Evolutionary conservation across 768 basidiomycete genomes (phyloP), one percentile per base, ranked within the genome.

Genomic region (Lactarius psammicola): DNA sequence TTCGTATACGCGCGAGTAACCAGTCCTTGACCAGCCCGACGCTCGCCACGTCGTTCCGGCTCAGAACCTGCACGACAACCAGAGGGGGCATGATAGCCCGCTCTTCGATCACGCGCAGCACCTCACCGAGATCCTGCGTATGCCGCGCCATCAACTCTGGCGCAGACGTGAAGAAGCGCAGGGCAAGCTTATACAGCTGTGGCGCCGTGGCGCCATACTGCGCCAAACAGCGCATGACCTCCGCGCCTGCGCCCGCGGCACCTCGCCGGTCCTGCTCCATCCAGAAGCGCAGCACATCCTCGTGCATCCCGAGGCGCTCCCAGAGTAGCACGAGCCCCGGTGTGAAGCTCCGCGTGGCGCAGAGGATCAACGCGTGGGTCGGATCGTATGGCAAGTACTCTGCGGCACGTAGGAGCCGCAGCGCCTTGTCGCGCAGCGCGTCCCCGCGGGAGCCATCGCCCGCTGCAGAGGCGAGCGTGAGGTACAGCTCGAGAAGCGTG

Each of bases 221-320:
- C 62, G 82, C 82, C 0, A 98, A 83, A 49, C 89, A 85, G 8
- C 80, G 76, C n/a, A 97, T 78, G 2, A 96, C 90, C 70, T 75
- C 70, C 0, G 72, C 42, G 9, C 71, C 77, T 1, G 82, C 81
- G 20, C 82, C 81, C 8, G 73, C 67, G 3, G 66, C 62, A 15
- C 77, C 81, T 42, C 79, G 71, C 18, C 70, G 68, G 65, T 89
- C 81, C 66, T 82, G 82, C 64, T 92, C 90, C 84, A 96, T 95
- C 89, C 90, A 95, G 78, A 92, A 97, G 28, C 95, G 84, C 34
- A 98, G 74, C 56, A 98, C 87, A 70, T 97, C 95, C 71, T 98
- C 96, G 74, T 94, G 92, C 96, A 97, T 95, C 8, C 91, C 94
- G 78, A 95, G 80, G 67, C 84, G 87, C 78, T 97, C 97, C 92